Conservation (phyloP, 1,284 basidiomycete genomes). For the Malassezia obtusa region DNA sequence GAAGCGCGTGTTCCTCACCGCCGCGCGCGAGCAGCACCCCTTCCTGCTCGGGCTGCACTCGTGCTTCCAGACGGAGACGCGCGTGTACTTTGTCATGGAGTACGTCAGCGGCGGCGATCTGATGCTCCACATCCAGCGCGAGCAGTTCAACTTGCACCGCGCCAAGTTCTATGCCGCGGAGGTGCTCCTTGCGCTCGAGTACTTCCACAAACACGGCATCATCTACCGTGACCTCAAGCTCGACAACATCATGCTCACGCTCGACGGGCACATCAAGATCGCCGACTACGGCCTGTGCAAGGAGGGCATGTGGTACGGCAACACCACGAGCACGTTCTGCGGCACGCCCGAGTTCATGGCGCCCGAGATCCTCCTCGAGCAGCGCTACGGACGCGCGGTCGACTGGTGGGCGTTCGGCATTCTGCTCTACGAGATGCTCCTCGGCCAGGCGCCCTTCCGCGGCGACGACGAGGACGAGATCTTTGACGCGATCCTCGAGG, state of each 20-base stretch:
- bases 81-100: slow-evolving; percentile 77
- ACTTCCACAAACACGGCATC: slow-evolving; percentile 96
- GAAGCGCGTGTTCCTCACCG: slow-evolving; percentile 93
- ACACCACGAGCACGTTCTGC: slow-evolving; percentile 98
- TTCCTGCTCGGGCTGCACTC: slow-evolving; percentile 95
- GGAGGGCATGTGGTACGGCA: slow-evolving; percentile 95
- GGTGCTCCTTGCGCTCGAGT: slow-evolving; percentile 88
- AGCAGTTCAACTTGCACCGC: slow-evolving; percentile 67
- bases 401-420: slow-evolving; percentile 99
- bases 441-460: slow-evolving; percentile 97
- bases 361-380: slow-evolving; percentile 96
- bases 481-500: slow-evolving; percentile 96
- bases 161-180: slow-evolving; percentile 99
- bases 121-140: slow-evolving; percentile 71
- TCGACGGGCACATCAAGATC: slow-evolving; percentile 97
- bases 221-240: slow-evolving; percentile 80
- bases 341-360: slow-evolving; percentile 99
- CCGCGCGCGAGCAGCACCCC: slow-evolving; percentile 89
- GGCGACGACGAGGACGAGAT: slow-evolving; percentile 99
- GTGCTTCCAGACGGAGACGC: slow-evolving; percentile 99
- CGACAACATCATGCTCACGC: slow-evolving; percentile 91
- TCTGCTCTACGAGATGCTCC: slow-evolving; percentile 94
- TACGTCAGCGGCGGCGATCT: slow-evolving; percentile 65
- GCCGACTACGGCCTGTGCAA: slow-evolving; percentile 99
- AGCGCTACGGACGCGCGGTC: slow-evolving; percentile 92